phyloP scores from a whole-genome alignment of 306 rosid species.

The Medicago arabica region DNA sequence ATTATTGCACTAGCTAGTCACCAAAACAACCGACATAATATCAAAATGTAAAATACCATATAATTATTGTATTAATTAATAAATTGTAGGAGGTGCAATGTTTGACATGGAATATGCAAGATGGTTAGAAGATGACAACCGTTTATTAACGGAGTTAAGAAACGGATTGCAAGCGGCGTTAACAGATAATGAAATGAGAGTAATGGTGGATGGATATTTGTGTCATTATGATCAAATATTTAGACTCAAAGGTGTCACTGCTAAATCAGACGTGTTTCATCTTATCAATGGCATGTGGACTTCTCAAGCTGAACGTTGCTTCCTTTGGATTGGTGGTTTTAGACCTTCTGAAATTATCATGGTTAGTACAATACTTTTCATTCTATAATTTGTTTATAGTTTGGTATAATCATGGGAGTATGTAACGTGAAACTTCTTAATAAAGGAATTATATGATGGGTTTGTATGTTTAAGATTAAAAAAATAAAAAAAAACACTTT shows the following conservation, averaged over 20 bases:
- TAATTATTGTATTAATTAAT: no score
- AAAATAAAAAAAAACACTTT: no score
- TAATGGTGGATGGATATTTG: conserved; percentile 68
- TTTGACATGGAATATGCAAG: conserved; percentile 91
- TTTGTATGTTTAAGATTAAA: no score
- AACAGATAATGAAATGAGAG: conserved; percentile 67
- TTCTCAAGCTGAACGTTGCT: conserved; percentile 89
- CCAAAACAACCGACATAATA: conserved; percentile 40
- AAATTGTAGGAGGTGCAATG: conserved; percentile 63
- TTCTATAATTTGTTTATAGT: no score
- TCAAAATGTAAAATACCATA: neutral
- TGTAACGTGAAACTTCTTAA: no score
- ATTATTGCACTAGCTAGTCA: conserved; percentile 13
- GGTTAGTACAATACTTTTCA: conserved; percentile 44
- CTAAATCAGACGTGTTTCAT: conserved; percentile 87
- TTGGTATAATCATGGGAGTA: neutral
- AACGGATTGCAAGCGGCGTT: conserved; percentile 65
- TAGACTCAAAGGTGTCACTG: conserved; percentile 67
- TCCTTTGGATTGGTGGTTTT: conserved; percentile 94
- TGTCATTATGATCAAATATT: conserved; percentile 81
- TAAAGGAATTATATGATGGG: no score
- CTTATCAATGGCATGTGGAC: conserved; percentile 84
- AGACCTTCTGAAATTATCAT: conserved; percentile 83
- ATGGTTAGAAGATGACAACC: conserved; percentile 90
- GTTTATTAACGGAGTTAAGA: conserved; percentile 69